phyloP scores from a whole-genome alignment of 768 basidiomycete species.

The Coprinopsis marcescibilis region DNA sequence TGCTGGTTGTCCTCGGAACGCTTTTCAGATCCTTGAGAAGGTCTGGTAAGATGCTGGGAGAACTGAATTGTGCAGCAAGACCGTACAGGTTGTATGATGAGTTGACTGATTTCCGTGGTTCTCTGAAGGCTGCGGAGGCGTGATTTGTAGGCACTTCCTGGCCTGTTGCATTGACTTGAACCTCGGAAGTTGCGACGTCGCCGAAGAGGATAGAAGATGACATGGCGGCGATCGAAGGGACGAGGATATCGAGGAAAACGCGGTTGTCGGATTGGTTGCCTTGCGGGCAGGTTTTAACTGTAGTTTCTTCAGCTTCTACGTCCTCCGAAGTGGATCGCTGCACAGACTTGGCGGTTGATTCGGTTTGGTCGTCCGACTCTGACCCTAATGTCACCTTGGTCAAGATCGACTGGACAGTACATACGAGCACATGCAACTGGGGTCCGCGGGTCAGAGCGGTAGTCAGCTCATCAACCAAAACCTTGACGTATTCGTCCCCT shows the following conservation, averaged over 20 bases:
- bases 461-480: slow-evolving; percentile 76
- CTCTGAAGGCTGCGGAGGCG: slow-evolving; percentile 7
- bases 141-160: slow-evolving; percentile 3
- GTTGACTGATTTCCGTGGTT: slow-evolving; percentile 7
- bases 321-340: neutral
- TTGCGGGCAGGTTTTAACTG: neutral
- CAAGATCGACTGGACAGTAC: slow-evolving; percentile 74
- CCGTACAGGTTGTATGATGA: slow-evolving; percentile 10
- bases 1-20: slow-evolving; percentile 74
- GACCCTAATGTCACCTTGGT: slow-evolving; percentile 64
- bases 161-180: neutral
- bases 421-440: slow-evolving; percentile 89
- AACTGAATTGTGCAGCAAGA: slow-evolving; percentile 57
- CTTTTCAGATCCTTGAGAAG: slow-evolving; percentile 9
- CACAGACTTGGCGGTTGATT: neutral
- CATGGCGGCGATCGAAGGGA: slow-evolving; percentile 5
- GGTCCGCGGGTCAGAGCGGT: slow-evolving; percentile 84
- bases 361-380: neutral
- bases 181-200: slow-evolving; percentile 5
- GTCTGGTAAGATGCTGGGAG: slow-evolving; percentile 45
- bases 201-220: slow-evolving; percentile 9
- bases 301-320: neutral
- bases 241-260: slow-evolving; percentile 7
- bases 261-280: neutral
- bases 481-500: slow-evolving; percentile 47